phyloP scores from a whole-genome alignment of 768 basidiomycete species.

The Tulasnella sp. region DNA sequence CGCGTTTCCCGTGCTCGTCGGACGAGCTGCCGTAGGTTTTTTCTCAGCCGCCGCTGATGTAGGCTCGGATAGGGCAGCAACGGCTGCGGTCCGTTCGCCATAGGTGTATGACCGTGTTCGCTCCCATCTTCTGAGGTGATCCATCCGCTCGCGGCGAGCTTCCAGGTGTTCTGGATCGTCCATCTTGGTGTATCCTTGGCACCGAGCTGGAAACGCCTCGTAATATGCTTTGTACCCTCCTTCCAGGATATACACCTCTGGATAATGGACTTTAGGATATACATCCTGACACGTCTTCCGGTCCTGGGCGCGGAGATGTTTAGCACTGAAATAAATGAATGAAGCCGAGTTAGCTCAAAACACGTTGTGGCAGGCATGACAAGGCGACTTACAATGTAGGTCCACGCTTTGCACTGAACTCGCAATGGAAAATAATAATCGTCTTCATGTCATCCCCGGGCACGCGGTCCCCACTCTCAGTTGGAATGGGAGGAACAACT shows the following conservation, averaged over 20 bases:
- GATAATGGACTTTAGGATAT: constrained; percentile 90
- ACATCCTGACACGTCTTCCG: constrained; percentile 76
- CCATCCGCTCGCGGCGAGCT: constrained; percentile 75
- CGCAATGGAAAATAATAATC: constrained; percentile 92
- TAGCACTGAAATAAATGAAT: constrained; percentile 49
- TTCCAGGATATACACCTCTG: constrained; percentile 93
- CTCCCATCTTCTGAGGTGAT: constrained; percentile 87
- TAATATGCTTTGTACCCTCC: constrained; percentile 92
- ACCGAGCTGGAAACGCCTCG: constrained; percentile 45
- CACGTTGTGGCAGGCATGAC: background rate
- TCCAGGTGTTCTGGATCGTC: constrained; percentile 78
- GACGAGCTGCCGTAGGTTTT: constrained; percentile 43
- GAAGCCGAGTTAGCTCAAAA: constrained; percentile 12
- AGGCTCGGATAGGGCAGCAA: constrained; percentile 4
- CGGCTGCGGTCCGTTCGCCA: constrained; percentile 45
- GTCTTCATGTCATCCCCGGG: constrained; percentile 52
- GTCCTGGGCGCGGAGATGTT: constrained; percentile 84
- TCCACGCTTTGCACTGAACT: constrained; percentile 90
- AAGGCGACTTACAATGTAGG: constrained; percentile 76
- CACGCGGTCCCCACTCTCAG: constrained; percentile 24
- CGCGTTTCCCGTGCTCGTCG: too few species aligned
- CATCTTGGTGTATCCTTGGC: constrained; percentile 86
- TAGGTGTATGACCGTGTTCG: constrained; percentile 89
- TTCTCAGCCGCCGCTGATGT: constrained; percentile 43
- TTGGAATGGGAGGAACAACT: constrained; percentile 4